Percentiles rank a stretch among this genome's conserved stretches.
Evolutionary conservation across 2,329 filamentous ascomycete genomes (phyloP).

Genomic region (Elsinoe perseae): DNA sequence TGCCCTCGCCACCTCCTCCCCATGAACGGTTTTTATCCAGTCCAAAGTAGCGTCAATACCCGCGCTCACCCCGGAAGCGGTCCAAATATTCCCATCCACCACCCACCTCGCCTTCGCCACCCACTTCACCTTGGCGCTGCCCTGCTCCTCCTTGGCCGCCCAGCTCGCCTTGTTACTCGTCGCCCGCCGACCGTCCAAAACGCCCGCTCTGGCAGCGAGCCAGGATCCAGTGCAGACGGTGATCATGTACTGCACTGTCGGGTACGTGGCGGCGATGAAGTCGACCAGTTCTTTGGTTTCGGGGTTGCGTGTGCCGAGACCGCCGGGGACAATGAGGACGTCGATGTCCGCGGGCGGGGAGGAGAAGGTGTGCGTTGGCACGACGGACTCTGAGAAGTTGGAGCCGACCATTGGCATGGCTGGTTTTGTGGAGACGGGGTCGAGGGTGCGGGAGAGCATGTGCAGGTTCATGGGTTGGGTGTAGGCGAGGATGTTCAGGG

Average conservation of each 20-base stretch:
- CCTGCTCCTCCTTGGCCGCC: conserved; percentile 38
- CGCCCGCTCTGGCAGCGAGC: conserved; percentile 50
- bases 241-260: conserved; percentile 42
- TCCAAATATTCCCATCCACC: conserved; percentile 59
- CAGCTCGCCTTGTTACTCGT: conserved; percentile 61
- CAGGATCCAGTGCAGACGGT: conserved; percentile 61
- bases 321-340: conserved; percentile 60
- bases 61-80: conserved; percentile 54
- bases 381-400: conserved; percentile 7
- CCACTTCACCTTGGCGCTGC: conserved; percentile 51
- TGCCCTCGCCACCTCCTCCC: background rate
- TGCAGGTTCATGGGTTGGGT: conserved; percentile 15
- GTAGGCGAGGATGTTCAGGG: conserved; percentile 18
- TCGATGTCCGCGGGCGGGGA: conserved; percentile 43
- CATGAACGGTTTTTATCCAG: conserved; percentile 36
- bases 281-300: background rate
- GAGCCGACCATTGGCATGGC: background rate
- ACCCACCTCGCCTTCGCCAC: conserved; percentile 56
- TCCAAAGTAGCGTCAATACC: conserved; percentile 54
- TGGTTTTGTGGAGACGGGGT: conserved; percentile 16
- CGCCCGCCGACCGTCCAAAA: conserved; percentile 53
- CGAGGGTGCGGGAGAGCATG: conserved; percentile 17
- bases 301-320: conserved; percentile 36
- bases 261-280: conserved; percentile 1
- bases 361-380: conserved; percentile 50